These are phyloP conservation scores for Kregervanrija pseudodelftensis DNA, from an alignment of 805 yeast species.

Conservation along the genomic window DNA sequence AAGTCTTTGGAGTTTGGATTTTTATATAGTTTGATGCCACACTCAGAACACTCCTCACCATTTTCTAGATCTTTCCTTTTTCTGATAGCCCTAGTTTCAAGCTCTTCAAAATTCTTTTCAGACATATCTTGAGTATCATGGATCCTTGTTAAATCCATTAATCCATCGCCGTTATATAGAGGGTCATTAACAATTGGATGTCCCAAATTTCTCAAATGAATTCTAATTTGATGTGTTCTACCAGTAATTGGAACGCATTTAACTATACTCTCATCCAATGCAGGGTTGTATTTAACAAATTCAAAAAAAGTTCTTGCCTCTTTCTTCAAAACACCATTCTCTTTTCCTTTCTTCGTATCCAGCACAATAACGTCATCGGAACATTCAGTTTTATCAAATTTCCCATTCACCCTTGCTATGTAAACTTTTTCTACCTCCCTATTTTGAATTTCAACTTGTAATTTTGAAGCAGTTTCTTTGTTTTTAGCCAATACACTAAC, in stretches of 20 bases:
- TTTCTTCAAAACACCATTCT: constrained; percentile 18
- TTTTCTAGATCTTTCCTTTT: constrained; percentile 6
- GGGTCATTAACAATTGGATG: constrained; percentile 31
- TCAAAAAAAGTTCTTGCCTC: constrained; percentile 17
- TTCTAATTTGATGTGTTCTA: constrained; percentile 50
- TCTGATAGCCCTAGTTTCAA: constrained; percentile 1
- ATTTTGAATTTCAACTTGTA: constrained; percentile 29
- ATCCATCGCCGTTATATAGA: constrained; percentile 17
- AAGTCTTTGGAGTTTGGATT: constrained; percentile 25
- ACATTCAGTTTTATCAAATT: constrained; percentile 26
- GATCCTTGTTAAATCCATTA: constrained; percentile 1
- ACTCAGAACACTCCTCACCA: constrained; percentile 26
- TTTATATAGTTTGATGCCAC: constrained; percentile 28
- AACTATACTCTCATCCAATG: constrained; percentile 35
- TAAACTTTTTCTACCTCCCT: constrained; percentile 33
- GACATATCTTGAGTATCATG: neutral
- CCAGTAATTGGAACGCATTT: constrained; percentile 46
- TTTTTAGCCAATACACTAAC: constrained; percentile 38
- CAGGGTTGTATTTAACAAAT: constrained; percentile 24
- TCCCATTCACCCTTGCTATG: constrained; percentile 37
- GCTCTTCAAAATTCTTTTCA: constrained; percentile 2
- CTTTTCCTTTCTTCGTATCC: constrained; percentile 23
- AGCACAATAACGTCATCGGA: constrained; percentile 32
- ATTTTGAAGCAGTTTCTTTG: constrained; percentile 25
- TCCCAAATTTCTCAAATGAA: constrained; percentile 43